Evolutionary conservation across 108 stramenopile species (phyloP).

Genomic region (Schizochytrium sp.): DNA sequence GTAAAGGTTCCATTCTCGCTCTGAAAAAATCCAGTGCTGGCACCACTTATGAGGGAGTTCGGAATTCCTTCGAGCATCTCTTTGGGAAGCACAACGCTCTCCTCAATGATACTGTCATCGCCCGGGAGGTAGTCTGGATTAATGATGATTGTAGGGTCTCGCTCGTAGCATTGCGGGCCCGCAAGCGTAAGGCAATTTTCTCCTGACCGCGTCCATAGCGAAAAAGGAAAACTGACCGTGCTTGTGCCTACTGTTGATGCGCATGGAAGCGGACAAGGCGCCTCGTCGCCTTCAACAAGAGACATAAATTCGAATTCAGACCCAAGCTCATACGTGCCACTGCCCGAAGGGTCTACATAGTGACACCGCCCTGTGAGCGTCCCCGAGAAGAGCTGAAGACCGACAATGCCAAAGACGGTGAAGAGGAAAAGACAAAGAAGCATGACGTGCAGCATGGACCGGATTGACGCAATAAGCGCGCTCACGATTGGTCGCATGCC

Average conservation of each 20-base stretch:
- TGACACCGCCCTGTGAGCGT: conserved; percentile 51
- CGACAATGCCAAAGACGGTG: conserved; percentile 58
- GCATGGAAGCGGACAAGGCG: not conserved
- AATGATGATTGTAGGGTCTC: not conserved
- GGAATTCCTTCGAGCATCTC: not conserved
- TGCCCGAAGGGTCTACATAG: conserved; percentile 23
- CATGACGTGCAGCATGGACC: conserved; percentile 54
- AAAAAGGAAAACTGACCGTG: not conserved
- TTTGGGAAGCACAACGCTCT: not conserved
- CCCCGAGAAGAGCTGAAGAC: conserved; percentile 53
- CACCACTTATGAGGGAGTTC: too few species aligned
- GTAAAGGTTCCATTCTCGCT: not conserved
- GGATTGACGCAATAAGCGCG: conserved; percentile 45
- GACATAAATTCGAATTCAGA: conserved; percentile 17
- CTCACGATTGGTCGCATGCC: conserved; percentile 54
- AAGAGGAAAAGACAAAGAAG: conserved; percentile 52
- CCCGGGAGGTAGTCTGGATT: not conserved
- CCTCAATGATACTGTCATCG: not conserved
- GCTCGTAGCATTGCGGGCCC: not conserved
- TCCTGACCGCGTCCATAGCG: not conserved
- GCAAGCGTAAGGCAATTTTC: not conserved
- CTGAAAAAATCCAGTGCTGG: too few species aligned
- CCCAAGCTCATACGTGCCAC: not conserved
- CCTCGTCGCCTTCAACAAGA: not conserved
- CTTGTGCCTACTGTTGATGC: not conserved